Base-by-base conservation (phyloP, 2,329 filamentous ascomycete species). In the Penicillium brevicompactum region DNA sequence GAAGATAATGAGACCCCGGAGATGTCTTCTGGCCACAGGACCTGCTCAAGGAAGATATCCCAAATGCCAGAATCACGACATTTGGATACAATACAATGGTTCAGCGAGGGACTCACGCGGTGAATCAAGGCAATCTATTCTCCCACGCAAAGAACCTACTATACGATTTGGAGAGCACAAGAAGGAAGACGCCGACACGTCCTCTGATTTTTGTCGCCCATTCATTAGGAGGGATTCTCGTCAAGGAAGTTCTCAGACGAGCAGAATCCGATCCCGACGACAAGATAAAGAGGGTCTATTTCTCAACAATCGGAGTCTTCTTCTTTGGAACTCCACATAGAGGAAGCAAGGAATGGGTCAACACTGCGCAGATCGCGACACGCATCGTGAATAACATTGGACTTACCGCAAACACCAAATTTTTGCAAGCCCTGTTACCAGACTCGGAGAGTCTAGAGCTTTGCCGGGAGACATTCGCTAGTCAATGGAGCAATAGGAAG, bases 1-100 rank as follows among this genome's bases (percentile, higher is more conserved):
- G 13, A 32, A 5, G 44, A n/a, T 11, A 32, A 18, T 18, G 44
- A 31, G 5, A 8, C 24, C 13, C 44, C 24, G 7, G 34, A 16
- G 44, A 32, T n/a, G 21, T 46, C 34, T 46, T 46, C 27, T 46
- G 44, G 44, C 44, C 44, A 16, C 27, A 46, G 27, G 44, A 46
- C 27, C 21, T 46, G 27, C 44, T 46, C 21, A 46, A 31, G 44
- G 44, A 46, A 9, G 44, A 46, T 32, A 32, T 46, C 7, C 18
- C 44, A 14, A 46, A 46, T 16, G 44, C 44, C 5, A 46, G 44
- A 13, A 46, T 46, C 44, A 32, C 34, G 44, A 46, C 44, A 31
- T 46, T 46, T 32, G 44, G 44, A 2, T 46, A 31, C 22, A 46
- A 46, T 24, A 46, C 44, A n/a, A 18, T 46, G 44, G 44, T 46